phyloP scores from a whole-genome alignment of 495 filamentous ascomycete genomes.

The Penicillium cinerascens region DNA sequence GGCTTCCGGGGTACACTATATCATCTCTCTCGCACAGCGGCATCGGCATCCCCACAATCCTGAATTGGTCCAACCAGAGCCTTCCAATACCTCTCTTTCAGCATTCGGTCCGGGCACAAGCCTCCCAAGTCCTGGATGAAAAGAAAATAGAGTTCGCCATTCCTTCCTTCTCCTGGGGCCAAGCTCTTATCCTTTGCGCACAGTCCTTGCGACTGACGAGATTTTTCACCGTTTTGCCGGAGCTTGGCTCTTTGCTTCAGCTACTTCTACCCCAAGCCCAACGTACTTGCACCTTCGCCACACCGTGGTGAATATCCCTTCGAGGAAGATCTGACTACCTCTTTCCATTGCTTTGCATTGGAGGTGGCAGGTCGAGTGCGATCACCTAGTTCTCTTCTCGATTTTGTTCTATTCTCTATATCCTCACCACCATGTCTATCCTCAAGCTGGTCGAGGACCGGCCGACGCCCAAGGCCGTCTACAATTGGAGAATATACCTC shows the following conservation, averaged over 20 bases:
- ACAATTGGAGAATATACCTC: conserved; percentile 73
- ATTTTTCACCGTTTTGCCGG: conserved; percentile 21
- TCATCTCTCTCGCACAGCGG: conserved; percentile 5
- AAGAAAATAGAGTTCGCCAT: neutral
- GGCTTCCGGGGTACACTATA: conserved; percentile 13
- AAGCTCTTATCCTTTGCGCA: conserved; percentile 4
- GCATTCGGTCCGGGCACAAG: neutral
- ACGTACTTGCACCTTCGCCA: neutral
- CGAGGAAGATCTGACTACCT: conserved; percentile 3
- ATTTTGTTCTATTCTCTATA: neutral
- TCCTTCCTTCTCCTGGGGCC: conserved; percentile 8
- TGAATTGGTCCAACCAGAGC: neutral
- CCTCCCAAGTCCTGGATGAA: neutral
- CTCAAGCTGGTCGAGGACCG: conserved; percentile 63
- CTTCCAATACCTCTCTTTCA: neutral
- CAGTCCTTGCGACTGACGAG: neutral
- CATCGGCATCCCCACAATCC: conserved; percentile 15
- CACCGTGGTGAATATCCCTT: neutral
- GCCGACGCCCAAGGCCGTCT: conserved; percentile 64
- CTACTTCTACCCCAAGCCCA: neutral
- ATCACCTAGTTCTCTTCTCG: neutral
- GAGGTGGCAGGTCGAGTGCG: neutral
- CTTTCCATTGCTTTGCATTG: neutral
- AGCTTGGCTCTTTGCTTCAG: neutral
- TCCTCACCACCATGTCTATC: conserved; percentile 49